These are phyloP conservation scores for Ilex aquifolium DNA, from an alignment of 257 asterid species.

Conservation along the genomic window DNA sequence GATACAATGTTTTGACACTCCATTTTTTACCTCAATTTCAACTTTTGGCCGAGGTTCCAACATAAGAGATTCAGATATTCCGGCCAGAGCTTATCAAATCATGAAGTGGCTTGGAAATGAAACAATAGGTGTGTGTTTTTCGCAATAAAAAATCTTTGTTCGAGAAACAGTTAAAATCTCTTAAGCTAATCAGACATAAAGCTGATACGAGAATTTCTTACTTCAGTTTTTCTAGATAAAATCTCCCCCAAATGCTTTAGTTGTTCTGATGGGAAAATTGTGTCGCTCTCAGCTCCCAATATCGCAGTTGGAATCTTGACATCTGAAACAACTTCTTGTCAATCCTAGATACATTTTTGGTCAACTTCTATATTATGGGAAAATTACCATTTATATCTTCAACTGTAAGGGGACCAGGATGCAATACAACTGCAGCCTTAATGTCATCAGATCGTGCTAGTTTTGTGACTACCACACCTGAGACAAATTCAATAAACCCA, in stretches of 20 bases:
- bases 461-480: constrained; percentile 44
- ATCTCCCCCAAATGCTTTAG: too few relatives aligned
- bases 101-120: too few relatives aligned
- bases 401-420: constrained; percentile 54
- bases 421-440: constrained; percentile 56
- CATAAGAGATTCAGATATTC: constrained; percentile 4
- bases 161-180: too few relatives aligned
- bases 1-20: background rate
- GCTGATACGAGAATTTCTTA: too few relatives aligned
- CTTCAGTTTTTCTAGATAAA: too few relatives aligned
- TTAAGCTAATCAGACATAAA: too few relatives aligned
- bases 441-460: constrained; percentile 51
- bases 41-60: constrained; percentile 14
- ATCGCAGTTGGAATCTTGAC: constrained; percentile 53
- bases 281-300: constrained; percentile 57
- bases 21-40: too few relatives aligned
- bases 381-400: constrained; percentile 54
- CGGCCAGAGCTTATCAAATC: background rate
- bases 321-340: constrained; percentile 25
- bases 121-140: too few relatives aligned
- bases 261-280: constrained; percentile 35
- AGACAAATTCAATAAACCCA: constrained; percentile 3
- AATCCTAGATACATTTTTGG: too few relatives aligned
- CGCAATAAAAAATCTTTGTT: too few relatives aligned
- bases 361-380: too few relatives aligned